Evolutionary conservation across 2,329 filamentous ascomycete genomes (phyloP).

Genomic region (Neospermospora avenae): DNA sequence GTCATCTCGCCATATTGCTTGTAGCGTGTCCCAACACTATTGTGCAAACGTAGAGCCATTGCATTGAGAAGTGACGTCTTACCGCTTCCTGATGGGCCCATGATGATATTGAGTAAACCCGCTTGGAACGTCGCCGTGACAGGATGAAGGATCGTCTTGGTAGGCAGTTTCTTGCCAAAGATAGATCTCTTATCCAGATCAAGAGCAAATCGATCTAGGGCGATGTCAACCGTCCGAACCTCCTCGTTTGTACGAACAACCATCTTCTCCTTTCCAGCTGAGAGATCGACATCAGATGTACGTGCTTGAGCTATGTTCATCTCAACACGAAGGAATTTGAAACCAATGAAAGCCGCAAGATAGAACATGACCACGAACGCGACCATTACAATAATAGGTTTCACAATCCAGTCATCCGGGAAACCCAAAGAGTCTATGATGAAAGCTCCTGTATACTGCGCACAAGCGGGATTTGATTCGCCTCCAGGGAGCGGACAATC

Average conservation of each 20-base stretch:
- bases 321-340: conserved; percentile 63
- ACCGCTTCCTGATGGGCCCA: conserved; percentile 75
- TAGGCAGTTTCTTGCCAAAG: conserved; percentile 49
- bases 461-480: conserved; percentile 61
- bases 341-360: conserved; percentile 54
- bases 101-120: conserved; percentile 70
- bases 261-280: conserved; percentile 70
- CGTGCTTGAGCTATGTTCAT: conserved; percentile 66
- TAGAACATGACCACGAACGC: conserved; percentile 64
- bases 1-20: conserved; percentile 57
- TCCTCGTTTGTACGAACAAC: conserved; percentile 48
- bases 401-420: conserved; percentile 62
- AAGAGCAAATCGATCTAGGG: conserved; percentile 61
- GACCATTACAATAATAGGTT: conserved; percentile 61
- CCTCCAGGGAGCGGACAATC: conserved; percentile 65
- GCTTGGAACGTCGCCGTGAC: conserved; percentile 65
- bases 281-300: conserved; percentile 55
- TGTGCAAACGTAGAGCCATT: conserved; percentile 65
- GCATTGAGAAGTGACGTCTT: conserved; percentile 74
- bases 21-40: conserved; percentile 60
- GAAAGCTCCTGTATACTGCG: conserved; percentile 65
- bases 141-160: conserved; percentile 62
- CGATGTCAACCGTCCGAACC: conserved; percentile 61
- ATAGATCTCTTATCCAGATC: conserved; percentile 59
- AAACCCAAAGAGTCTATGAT: conserved; percentile 69